Conservation (phyloP, 2,329 filamentous ascomycete species). For the Tolypocladium guangdongense region DNA sequence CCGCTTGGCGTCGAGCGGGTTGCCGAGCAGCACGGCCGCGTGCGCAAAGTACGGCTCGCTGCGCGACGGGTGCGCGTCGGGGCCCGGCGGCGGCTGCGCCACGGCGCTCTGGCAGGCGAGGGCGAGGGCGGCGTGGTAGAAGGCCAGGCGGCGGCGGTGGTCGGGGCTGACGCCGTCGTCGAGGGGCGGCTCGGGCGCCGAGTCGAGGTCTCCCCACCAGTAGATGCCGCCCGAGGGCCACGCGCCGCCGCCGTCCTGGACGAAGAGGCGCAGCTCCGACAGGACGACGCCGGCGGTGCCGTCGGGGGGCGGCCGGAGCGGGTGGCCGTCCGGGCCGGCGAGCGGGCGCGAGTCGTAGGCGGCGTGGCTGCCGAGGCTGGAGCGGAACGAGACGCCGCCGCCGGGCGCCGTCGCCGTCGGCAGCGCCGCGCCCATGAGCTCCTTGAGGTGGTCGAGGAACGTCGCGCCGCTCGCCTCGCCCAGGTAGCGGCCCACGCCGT, state of each 20-base stretch:
- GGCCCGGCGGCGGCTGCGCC: constrained; percentile 7
- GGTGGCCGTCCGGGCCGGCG: constrained; percentile 24
- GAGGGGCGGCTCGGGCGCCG: constrained; percentile 13
- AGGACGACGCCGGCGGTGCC: constrained; percentile 27
- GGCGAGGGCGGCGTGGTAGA: constrained; percentile 36
- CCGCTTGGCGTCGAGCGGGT: constrained; percentile 32
- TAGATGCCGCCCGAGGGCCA: constrained; percentile 35
- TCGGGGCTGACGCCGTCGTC: constrained; percentile 12
- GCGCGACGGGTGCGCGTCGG: constrained; percentile 18
- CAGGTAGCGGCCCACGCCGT: constrained; percentile 33
- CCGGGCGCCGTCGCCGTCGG: constrained; percentile 2
- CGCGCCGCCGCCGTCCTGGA: constrained; percentile 32
- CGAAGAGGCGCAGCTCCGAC: constrained; percentile 27
- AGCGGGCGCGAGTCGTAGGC: constrained; percentile 34
- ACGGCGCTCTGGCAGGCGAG: constrained; percentile 14
- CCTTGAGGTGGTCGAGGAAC: constrained; percentile 38
- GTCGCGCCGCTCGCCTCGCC: constrained; percentile 39
- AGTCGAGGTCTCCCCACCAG: constrained; percentile 33
- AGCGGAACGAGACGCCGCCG: constrained; percentile 21
- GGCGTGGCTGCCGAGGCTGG: constrained; percentile 32
- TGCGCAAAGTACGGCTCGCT: constrained; percentile 34
- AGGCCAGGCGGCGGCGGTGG: constrained; percentile 27
- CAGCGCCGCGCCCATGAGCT: constrained; percentile 25
- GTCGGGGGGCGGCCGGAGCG: constrained; percentile 25
- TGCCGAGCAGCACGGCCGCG: constrained; percentile 32